Conservation (phyloP, 441 rosid species). For the Croton laevigatus region DNA sequence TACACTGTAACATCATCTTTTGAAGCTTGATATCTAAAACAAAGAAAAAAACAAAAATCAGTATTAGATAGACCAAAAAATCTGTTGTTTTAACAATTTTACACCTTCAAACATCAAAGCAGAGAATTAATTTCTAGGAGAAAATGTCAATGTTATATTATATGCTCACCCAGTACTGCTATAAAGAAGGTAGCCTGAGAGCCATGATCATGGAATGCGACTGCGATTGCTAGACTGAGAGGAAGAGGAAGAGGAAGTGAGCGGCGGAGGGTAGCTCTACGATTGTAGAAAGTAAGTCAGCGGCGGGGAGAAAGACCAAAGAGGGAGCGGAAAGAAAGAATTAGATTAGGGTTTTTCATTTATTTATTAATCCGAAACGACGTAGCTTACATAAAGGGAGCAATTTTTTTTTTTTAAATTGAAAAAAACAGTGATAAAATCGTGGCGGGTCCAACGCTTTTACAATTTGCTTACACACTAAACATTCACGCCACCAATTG, state of each 20-base stretch:
- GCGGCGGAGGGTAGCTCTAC: too few relatives aligned
- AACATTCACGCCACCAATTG: not conserved
- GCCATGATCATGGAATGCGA: conserved; percentile 46
- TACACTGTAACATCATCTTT: conserved; percentile 76
- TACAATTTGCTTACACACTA: conserved; percentile 13
- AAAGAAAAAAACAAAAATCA: not conserved
- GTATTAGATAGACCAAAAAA: too few relatives aligned
- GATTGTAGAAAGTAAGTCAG: too few relatives aligned
- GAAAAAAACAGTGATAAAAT: not conserved
- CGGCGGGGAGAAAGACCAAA: too few relatives aligned
- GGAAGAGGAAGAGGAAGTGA: too few relatives aligned
- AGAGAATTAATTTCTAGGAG: not conserved
- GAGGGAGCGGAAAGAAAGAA: too few relatives aligned
- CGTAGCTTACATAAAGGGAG: too few relatives aligned
- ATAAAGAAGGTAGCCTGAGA: conserved; percentile 65
- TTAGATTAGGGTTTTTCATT: too few relatives aligned
- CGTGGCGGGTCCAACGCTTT: conserved; percentile 12
- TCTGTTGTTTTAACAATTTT: not conserved
- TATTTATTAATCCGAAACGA: too few relatives aligned
- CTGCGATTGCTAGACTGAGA: conserved; percentile 45
- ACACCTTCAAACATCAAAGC: not conserved
- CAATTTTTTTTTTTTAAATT: too few relatives aligned
- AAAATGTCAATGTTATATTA: not conserved
- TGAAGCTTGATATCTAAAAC: conserved; percentile 81
- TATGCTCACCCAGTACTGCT: conserved; percentile 62